phyloP scores from a whole-genome alignment of 2,329 filamentous ascomycete species.

The Endoconidiophora laricicola region DNA sequence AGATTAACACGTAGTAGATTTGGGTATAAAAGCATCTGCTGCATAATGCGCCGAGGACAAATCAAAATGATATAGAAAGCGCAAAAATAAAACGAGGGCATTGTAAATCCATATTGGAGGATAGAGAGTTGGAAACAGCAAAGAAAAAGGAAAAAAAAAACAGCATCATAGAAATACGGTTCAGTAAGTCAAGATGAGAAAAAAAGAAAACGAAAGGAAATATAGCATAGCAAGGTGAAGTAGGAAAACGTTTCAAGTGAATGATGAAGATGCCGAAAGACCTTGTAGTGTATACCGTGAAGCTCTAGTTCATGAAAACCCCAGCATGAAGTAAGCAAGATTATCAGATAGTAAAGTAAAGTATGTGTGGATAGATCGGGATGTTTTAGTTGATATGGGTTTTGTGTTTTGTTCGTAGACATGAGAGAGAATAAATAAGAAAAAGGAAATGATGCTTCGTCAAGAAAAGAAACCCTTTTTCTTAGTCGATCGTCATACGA shows the following conservation, averaged over 20 bases:
- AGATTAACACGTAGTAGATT: constrained; percentile 2
- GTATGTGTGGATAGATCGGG: not conserved
- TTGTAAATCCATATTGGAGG: too few species aligned
- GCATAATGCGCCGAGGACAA: constrained; percentile 9
- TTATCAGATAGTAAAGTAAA: not conserved
- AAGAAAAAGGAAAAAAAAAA: constrained; percentile 10
- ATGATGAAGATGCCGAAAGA: not conserved
- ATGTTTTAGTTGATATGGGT: not conserved
- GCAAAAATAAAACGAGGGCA: not conserved
- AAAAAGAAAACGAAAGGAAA: not conserved
- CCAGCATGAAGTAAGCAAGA: not conserved
- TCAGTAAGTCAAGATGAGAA: not conserved
- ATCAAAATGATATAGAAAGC: constrained; percentile 5
- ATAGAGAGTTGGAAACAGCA: constrained; percentile 3
- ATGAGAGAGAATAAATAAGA: constrained; percentile 3
- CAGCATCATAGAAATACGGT: too few species aligned
- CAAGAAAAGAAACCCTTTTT: not conserved
- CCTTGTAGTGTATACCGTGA: not conserved
- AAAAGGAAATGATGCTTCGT: not conserved
- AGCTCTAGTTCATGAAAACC: too few species aligned
- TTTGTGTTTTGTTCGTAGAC: constrained; percentile 8
- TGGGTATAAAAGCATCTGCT: constrained; percentile 1
- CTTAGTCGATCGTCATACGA: constrained; percentile 46
- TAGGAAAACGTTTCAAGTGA: not conserved
- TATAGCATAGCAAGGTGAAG: not conserved